Base-by-base conservation (phyloP, 2,329 filamentous ascomycete species). In the Verticillium klebahnii region DNA sequence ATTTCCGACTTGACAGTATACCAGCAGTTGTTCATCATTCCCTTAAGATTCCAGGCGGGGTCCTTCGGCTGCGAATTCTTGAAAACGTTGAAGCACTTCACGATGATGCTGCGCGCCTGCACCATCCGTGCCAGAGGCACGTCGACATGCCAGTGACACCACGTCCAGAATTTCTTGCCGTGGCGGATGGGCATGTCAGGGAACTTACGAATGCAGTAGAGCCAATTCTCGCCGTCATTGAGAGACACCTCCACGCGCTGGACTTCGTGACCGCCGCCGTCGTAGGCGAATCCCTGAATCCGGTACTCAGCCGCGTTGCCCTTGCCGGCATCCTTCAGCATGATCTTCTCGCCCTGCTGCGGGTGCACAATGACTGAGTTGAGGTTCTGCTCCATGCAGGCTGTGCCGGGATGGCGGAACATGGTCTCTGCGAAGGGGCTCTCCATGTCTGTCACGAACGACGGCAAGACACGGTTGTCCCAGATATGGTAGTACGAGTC, bases 1-100 rank as follows among this genome's bases (percentile, higher is more conserved):
- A 78, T 74, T 39, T 78, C 74, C 0, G 75, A 69, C 56, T 75
- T 76, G 15, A 84, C 76, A 1, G 69, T 63, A 63, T 83, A 83
- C 77, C 77, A 81, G 63, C 76, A 77, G 55, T 83, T 84, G 68
- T 84, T 84, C 81, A 84, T 83, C 79, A 83, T 82, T 8, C 71
- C 80, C 76, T 80, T 75, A 1, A 80, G 72, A 62, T 82, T 83
- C 81, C 81, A 84, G 5, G 69, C 71, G 4, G 74, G 73, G 23
- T 74, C 69, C 62, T 75, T 67, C 1, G 81, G 81, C 63, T 84
- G 81, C 1, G 79, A 81, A 63, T 81, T 81, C 63, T 81, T 83
- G 69, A 78, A 78, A 0, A 78, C 79, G 60, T 83, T 78, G 68
- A 78, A 81, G 62, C 77, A 79, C 19, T 80, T 74, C 5, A 82